Evolutionary conservation across 306 rosid genomes (phyloP).

Genomic region (Cucumis cinereus): DNA sequence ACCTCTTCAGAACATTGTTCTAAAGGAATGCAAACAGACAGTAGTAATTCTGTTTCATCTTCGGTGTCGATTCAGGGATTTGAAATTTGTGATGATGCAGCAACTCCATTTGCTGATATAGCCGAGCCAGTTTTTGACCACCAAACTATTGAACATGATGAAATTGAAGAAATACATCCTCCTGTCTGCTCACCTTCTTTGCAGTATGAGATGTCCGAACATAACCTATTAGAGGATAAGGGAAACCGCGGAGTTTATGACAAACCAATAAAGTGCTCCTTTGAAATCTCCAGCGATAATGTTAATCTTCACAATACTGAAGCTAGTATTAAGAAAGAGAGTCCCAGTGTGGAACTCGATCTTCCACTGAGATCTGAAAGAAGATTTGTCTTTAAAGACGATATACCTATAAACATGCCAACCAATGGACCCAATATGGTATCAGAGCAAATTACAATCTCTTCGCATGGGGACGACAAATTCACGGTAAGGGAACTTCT

Average conservation of each 20-base stretch:
- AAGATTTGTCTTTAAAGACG: slow-evolving; percentile 26
- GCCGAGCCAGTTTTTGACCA: slow-evolving; percentile 34
- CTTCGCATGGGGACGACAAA: slow-evolving; percentile 61
- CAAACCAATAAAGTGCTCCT: slow-evolving; percentile 17
- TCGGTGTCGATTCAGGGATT: slow-evolving; percentile 70
- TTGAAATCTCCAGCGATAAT: slow-evolving; percentile 18
- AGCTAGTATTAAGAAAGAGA: slow-evolving; percentile 11
- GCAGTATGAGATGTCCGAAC: slow-evolving; percentile 28
- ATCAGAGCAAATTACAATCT: slow-evolving; percentile 17
- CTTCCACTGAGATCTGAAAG: slow-evolving; percentile 31
- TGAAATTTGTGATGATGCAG: slow-evolving; percentile 71
- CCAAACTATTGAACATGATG: slow-evolving; percentile 19
- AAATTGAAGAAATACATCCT: slow-evolving; percentile 25
- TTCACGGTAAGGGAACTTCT: slow-evolving; percentile 62
- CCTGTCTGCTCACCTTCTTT: slow-evolving; percentile 20
- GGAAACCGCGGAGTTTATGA: slow-evolving; percentile 11
- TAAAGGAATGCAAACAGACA: slow-evolving; percentile 58
- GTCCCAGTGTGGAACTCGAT: slow-evolving; percentile 19
- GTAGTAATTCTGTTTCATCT: slow-evolving; percentile 68
- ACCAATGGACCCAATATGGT: slow-evolving; percentile 16
- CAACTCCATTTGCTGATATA: slow-evolving; percentile 45
- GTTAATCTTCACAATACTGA: slow-evolving; percentile 30
- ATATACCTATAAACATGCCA: slow-evolving; percentile 21
- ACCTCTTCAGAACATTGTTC: slow-evolving; percentile 37
- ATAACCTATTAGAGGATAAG: slow-evolving; percentile 13